These are phyloP conservation scores for Cryptococcus hybrid DNA, from an alignment of 1,284 basidiomycete genomes.

Conservation along the genomic window DNA sequence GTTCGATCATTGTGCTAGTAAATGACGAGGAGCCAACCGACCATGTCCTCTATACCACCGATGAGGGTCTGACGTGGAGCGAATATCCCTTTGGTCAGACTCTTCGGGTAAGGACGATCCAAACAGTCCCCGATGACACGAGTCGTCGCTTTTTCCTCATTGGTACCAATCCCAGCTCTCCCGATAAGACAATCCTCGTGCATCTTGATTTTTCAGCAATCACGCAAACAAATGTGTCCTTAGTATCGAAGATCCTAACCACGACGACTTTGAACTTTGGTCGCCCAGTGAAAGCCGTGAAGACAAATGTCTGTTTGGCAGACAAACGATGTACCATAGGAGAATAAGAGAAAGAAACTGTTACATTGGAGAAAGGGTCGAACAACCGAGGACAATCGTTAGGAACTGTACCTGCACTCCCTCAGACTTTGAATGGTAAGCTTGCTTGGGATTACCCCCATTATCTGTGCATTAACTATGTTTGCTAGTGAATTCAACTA, in stretches of 20 bases:
- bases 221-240: constrained; percentile 67
- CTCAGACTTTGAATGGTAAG: constrained; percentile 86
- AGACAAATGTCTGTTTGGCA: constrained; percentile 79
- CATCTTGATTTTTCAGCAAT: constrained; percentile 87
- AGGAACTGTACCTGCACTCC: constrained; percentile 69
- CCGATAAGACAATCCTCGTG: constrained; percentile 63
- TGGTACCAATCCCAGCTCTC: constrained; percentile 60
- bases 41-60: constrained; percentile 79
- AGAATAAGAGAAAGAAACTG: constrained; percentile 77
- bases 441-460: neutral
- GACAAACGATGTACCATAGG: constrained; percentile 83
- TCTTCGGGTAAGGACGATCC: constrained; percentile 72
- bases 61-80: constrained; percentile 85
- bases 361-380: constrained; percentile 66
- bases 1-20: constrained; percentile 86
- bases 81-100: constrained; percentile 83
- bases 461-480: neutral
- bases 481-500: constrained; percentile 81
- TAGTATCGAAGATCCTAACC: constrained; percentile 64
- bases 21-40: constrained; percentile 95
- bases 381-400: constrained; percentile 59
- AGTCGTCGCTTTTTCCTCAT: constrained; percentile 88
- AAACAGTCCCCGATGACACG: constrained; percentile 87
- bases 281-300: constrained; percentile 78
- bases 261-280: constrained; percentile 95